These are phyloP conservation scores for Zygosaccharomyces rouxii DNA, from an alignment of 805 yeast genomes.

Conservation along the genomic window DNA sequence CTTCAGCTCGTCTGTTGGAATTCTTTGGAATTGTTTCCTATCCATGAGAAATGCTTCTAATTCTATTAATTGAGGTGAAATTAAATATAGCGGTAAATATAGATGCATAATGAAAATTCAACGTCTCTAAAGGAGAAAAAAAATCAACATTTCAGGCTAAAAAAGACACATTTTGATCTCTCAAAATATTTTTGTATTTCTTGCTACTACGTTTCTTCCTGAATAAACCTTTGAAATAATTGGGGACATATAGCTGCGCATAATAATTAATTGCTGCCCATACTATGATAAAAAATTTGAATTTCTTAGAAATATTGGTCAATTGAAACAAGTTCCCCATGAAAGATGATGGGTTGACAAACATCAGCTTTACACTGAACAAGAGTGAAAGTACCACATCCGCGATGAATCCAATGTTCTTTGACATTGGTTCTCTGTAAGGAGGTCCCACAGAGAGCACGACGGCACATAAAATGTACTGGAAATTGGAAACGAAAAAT, in stretches of 20 bases:
- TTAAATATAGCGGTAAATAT: background rate
- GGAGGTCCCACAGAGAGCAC: slow-evolving; percentile 93
- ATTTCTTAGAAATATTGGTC: slow-evolving; percentile 50
- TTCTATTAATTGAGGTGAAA: background rate
- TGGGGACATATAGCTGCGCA: slow-evolving; percentile 35
- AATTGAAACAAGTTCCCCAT: slow-evolving; percentile 73
- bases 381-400: slow-evolving; percentile 51
- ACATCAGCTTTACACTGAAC: slow-evolving; percentile 53
- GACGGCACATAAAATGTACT: slow-evolving; percentile 79
- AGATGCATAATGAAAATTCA: background rate
- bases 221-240: slow-evolving; percentile 30
- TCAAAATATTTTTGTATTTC: slow-evolving; percentile 35
- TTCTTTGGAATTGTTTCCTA: slow-evolving; percentile 89
- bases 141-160: slow-evolving; percentile 3
- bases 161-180: slow-evolving; percentile 10
- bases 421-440: slow-evolving; percentile 68
- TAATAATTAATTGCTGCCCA: slow-evolving; percentile 48
- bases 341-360: slow-evolving; percentile 45
- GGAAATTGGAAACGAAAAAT: slow-evolving; percentile 78
- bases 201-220: slow-evolving; percentile 39
- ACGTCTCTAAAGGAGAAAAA: background rate
- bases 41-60: slow-evolving; percentile 67
- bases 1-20: slow-evolving; percentile 79
- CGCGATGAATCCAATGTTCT: slow-evolving; percentile 65
- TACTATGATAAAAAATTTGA: slow-evolving; percentile 48